Conservation (phyloP, 495 filamentous ascomycete species). For the Hypoxylon trugodes region DNA sequence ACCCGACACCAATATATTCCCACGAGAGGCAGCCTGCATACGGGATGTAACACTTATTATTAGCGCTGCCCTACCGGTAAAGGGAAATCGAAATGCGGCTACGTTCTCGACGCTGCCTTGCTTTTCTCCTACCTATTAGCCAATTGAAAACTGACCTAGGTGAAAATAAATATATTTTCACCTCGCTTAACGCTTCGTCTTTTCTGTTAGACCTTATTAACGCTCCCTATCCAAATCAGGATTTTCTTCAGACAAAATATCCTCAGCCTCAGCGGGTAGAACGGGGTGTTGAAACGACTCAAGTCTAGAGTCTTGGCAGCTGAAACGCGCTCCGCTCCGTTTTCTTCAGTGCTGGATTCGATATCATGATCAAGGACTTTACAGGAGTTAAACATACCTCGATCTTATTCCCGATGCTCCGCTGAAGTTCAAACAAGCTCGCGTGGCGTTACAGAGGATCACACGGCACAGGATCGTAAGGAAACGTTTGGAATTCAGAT, state of each 20-base stretch:
- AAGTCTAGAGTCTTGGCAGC: slow-evolving; percentile 41
- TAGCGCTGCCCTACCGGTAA: background rate
- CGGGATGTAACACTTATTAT: background rate
- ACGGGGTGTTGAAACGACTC: slow-evolving; percentile 26
- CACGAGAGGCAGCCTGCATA: slow-evolving; percentile 3
- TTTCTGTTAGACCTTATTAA: background rate
- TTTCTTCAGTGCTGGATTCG: background rate
- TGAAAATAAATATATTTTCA: background rate
- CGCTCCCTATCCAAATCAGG: background rate
- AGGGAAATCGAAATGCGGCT: background rate
- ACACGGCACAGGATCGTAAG: too few species aligned
- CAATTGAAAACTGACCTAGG: background rate
- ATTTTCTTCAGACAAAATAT: background rate
- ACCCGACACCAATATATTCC: background rate
- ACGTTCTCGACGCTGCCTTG: background rate
- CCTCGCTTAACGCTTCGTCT: background rate
- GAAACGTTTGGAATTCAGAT: too few species aligned
- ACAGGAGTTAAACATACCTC: too few species aligned
- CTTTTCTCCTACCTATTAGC: background rate
- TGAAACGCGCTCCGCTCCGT: slow-evolving; percentile 22
- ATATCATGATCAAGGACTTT: too few species aligned
- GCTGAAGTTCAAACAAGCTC: slow-evolving; percentile 19
- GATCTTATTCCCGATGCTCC: too few species aligned
- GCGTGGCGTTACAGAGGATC: background rate
- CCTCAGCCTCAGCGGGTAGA: slow-evolving; percentile 26